Evolutionary conservation across 371 early-diverging fungal species (phyloP).

Genomic region (Parasitella parasitica): DNA sequence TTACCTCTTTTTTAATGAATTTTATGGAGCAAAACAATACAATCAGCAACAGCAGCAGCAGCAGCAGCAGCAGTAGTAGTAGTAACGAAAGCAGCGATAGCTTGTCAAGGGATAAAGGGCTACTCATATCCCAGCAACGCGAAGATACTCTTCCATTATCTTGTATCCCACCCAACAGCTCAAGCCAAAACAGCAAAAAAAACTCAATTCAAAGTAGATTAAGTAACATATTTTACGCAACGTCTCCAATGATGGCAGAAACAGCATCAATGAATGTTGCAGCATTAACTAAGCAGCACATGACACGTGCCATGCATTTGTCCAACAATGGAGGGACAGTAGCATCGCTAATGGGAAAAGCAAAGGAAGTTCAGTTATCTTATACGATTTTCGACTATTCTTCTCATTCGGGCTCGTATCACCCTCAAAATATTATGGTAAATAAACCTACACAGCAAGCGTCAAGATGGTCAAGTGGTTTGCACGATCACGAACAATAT

Average conservation of each 20-base stretch:
- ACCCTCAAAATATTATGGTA: slow-evolving; percentile 69
- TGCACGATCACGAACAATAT: slow-evolving; percentile 75
- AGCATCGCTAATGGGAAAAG: slow-evolving; percentile 1
- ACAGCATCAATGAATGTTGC: slow-evolving; percentile 2
- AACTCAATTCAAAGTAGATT: neutral
- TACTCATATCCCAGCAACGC: neutral
- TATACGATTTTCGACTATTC: slow-evolving; percentile 65
- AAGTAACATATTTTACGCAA: slow-evolving; percentile 16
- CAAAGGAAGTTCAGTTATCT: neutral
- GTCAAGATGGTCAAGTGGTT: slow-evolving; percentile 80
- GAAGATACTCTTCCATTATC: slow-evolving; percentile 4
- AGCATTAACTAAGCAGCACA: slow-evolving; percentile 8
- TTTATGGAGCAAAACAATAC: neutral
- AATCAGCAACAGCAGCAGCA: neutral
- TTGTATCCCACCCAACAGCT: slow-evolving; percentile 1
- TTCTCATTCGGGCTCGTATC: slow-evolving; percentile 70
- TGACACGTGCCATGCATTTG: slow-evolving; percentile 10
- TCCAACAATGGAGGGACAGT: neutral
- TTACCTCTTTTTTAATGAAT: neutral
- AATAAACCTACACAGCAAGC: slow-evolving; percentile 71
- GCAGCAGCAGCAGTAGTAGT: neutral
- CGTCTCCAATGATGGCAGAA: neutral
- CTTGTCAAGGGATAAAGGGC: neutral
- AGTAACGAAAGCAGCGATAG: neutral
- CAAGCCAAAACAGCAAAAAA: slow-evolving; percentile 4